These are phyloP conservation scores for Acrodontium crateriforme DNA, from an alignment of 2,329 filamentous ascomycete genomes.

Conservation along the genomic window DNA sequence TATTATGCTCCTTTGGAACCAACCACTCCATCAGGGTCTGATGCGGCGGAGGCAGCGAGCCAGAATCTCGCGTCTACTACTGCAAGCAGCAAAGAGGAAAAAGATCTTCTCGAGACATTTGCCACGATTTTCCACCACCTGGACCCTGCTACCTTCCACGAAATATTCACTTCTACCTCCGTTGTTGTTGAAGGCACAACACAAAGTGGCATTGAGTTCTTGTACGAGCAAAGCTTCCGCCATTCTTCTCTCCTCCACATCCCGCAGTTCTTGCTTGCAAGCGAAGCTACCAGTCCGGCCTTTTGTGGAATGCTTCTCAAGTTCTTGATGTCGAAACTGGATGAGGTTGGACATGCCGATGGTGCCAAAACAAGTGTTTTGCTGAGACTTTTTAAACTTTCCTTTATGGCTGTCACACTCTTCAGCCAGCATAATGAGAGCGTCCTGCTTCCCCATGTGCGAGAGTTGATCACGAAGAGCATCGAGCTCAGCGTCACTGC, in stretches of 20 bases:
- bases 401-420: conserved; percentile 97
- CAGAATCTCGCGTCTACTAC: conserved; percentile 70
- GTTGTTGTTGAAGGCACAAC: conserved; percentile 41
- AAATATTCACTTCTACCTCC: conserved; percentile 53
- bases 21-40: conserved; percentile 55
- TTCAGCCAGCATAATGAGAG: conserved; percentile 93
- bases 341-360: conserved; percentile 85
- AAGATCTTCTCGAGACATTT: conserved; percentile 92
- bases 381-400: conserved; percentile 87
- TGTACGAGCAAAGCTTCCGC: conserved; percentile 97
- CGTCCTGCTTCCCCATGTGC: conserved; percentile 86
- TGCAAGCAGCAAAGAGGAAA: conserved; percentile 82
- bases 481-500: conserved; percentile 92
- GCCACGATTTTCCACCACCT: conserved; percentile 98
- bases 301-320: conserved; percentile 97
- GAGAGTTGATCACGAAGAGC: conserved; percentile 92
- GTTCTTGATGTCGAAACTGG: conserved; percentile 92
- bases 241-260: conserved; percentile 89
- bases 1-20: conserved; percentile 90
- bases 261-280: conserved; percentile 96
- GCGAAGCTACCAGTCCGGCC: conserved; percentile 90
- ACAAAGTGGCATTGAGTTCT: conserved; percentile 69
- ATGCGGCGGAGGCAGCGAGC: conserved; percentile 70
- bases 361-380: conserved; percentile 87
- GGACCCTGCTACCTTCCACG: conserved; percentile 94